Conservation (phyloP, 2,329 filamentous ascomycete species). For the Keithomyces neogunnii region DNA sequence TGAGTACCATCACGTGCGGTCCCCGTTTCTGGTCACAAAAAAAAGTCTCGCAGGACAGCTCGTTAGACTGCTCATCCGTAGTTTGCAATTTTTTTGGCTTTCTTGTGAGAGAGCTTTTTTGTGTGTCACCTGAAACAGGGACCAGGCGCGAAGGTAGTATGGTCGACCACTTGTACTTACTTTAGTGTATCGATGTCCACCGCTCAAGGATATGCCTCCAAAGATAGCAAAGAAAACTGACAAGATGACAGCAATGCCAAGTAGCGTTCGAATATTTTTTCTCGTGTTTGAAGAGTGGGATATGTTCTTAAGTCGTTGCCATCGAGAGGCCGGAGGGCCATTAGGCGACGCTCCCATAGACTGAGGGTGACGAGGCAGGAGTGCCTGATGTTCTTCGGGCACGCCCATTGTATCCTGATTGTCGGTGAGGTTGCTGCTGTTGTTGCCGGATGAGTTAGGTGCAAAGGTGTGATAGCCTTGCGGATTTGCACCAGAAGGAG, state of each 20-base stretch:
- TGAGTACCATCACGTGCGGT: too few relatives aligned
- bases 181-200: slow-evolving; percentile 14
- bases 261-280: slow-evolving; percentile 19
- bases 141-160: too few relatives aligned
- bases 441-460: slow-evolving; percentile 5
- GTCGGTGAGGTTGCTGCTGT: slow-evolving; percentile 3
- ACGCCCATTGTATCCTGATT: slow-evolving; percentile 29
- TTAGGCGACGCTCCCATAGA: slow-evolving; percentile 32
- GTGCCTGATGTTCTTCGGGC: slow-evolving; percentile 31
- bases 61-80: too few relatives aligned
- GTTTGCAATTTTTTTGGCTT: too few relatives aligned
- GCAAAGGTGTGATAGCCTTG: slow-evolving; percentile 37
- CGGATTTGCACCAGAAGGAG: slow-evolving; percentile 12
- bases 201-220: slow-evolving; percentile 10
- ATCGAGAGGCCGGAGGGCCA: slow-evolving; percentile 16
- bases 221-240: slow-evolving; percentile 19
- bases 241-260: slow-evolving; percentile 24
- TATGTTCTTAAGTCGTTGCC: slow-evolving; percentile 19
- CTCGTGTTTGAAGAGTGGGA: slow-evolving; percentile 13
- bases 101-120: too few relatives aligned
- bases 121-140: too few relatives aligned
- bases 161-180: slow-evolving; percentile 16
- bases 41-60: too few relatives aligned
- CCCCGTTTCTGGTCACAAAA: too few relatives aligned
- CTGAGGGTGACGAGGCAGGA: slow-evolving; percentile 35